A percentile compares a stretch with the other conserved stretches of the same genome.
Evolutionary conservation across 1,284 basidiomycete genomes (phyloP).

Genomic region (Cystobasidium pallidum): DNA sequence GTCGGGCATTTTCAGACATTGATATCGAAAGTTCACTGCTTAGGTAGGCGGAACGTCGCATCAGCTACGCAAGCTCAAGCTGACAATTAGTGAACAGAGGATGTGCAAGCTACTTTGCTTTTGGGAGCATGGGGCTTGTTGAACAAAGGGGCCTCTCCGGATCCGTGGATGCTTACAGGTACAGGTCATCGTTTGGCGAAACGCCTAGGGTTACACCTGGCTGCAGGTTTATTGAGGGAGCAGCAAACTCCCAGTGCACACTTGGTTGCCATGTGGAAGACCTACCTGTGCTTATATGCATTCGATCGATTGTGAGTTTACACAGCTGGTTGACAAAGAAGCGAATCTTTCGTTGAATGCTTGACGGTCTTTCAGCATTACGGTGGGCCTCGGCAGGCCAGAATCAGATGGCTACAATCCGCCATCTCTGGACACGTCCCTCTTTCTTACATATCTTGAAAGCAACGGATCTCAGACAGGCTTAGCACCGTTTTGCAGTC

Average conservation of each 20-base stretch:
- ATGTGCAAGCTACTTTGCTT: constrained; percentile 55
- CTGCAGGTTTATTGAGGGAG: background rate
- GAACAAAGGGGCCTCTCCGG: constrained; percentile 52
- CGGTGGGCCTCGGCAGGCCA: constrained; percentile 10
- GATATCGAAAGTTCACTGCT: constrained; percentile 53
- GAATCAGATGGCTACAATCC: constrained; percentile 16
- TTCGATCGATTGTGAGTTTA: constrained; percentile 7
- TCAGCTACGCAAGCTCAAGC: too few species aligned
- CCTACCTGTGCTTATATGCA: constrained; percentile 11
- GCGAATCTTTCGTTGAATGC: too few species aligned
- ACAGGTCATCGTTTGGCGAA: constrained; percentile 6
- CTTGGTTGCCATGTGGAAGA: constrained; percentile 8
- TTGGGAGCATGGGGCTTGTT: constrained; percentile 55
- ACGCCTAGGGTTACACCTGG: constrained; percentile 9
- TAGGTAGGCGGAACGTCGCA: constrained; percentile 35
- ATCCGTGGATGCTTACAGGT: constrained; percentile 55
- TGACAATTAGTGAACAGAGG: constrained; percentile 26
- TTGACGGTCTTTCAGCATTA: background rate
- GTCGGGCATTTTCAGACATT: constrained; percentile 48
- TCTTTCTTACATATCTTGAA: constrained; percentile 13
- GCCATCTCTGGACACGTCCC: constrained; percentile 8
- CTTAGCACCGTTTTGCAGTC: background rate
- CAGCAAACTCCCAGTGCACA: background rate
- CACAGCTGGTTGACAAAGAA: too few species aligned
- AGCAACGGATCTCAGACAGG: constrained; percentile 1